Evolutionary conservation across 169 alveolate species (phyloP), one percentile per base, ranked within the genome.

Genomic region (Plasmodium ovale): DNA sequence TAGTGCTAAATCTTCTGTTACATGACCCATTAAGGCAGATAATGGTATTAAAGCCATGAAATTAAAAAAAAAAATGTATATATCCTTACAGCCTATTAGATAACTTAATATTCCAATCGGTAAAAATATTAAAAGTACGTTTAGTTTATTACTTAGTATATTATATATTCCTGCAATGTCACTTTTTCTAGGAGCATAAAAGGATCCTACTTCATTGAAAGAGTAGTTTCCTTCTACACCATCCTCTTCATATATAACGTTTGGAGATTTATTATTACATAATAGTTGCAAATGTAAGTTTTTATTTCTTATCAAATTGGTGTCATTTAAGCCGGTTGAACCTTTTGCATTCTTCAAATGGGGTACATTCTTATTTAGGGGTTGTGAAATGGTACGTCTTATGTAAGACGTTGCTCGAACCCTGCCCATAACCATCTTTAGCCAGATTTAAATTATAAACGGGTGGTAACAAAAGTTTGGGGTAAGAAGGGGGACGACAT

Each of bases 1-100:
- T 19, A 94, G 82, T 31, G 97, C 96, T 71, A 95, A 73, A 82
- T 94, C 98, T 87, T 94, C 98, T 4, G 98, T 95, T 64, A 95
- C 94, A 27, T 87, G 82, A 0, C 98, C 97, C 82, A 95, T 93
- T n/a, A 95, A 87, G 14, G 94, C 89, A n/a, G 98, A 94, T 39
- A 95, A 91, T 0, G 98, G 97, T 65, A 95, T 89, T 59, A 95
- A 77, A 0, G 97, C 96, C 73, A 95, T 74, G 54, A 95, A 95
- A 73, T 94, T 94, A 64, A 91, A 88, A 70, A 88, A 37, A 69
- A 95, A 95, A 5, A 92, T 92, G 49, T 92, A 92, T 60, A 92
- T 69, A 31, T 87, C 87, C 56, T 90, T 89, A 85, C 94, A 89
- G 27, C 82, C 92, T 53, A 93, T 33, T 16, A 85, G 56, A 69